Conservation (phyloP, 2,329 filamentous ascomycete genomes). For the Apiospora saccharicola region DNA sequence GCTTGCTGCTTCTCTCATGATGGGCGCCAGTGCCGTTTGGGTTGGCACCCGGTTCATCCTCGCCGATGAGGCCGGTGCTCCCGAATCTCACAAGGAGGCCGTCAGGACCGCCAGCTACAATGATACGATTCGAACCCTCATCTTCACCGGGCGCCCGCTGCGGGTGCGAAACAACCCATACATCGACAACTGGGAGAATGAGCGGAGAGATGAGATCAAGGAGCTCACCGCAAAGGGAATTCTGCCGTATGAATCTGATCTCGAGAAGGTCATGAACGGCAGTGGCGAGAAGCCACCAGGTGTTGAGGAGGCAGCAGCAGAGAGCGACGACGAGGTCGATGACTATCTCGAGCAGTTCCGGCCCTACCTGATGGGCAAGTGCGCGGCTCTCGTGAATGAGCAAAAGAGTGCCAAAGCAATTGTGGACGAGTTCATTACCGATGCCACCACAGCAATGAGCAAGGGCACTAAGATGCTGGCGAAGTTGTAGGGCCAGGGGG, state of each 20-base stretch:
- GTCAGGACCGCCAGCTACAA: conserved; percentile 91
- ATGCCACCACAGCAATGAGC: conserved; percentile 76
- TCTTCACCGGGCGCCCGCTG: conserved; percentile 96
- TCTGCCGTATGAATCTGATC: conserved; percentile 92
- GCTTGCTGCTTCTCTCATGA: conserved; percentile 88
- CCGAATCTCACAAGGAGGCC: conserved; percentile 93
- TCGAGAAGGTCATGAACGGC: conserved; percentile 77
- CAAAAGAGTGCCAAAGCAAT: conserved; percentile 90
- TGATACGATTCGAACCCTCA: conserved; percentile 96
- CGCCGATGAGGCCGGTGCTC: conserved; percentile 91
- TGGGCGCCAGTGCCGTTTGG: conserved; percentile 93
- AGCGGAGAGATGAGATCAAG: conserved; percentile 90
- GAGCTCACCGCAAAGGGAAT: conserved; percentile 86
- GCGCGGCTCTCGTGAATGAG: conserved; percentile 91
- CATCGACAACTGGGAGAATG: conserved; percentile 95
- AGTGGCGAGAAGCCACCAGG: conserved; percentile 49
- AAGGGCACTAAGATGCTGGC: conserved; percentile 72
- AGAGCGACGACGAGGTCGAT: conserved; percentile 73
- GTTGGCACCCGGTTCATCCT: conserved; percentile 96
- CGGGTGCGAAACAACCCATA: conserved; percentile 94
- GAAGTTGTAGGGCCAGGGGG: conserved; percentile 65
- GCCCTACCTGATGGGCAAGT: conserved; percentile 81
- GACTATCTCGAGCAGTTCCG: conserved; percentile 81
- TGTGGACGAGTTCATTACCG: conserved; percentile 90
- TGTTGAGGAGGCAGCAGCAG: conserved; percentile 64